phyloP scores from a whole-genome alignment of 257 asterid species.

The Misopates orontium region DNA sequence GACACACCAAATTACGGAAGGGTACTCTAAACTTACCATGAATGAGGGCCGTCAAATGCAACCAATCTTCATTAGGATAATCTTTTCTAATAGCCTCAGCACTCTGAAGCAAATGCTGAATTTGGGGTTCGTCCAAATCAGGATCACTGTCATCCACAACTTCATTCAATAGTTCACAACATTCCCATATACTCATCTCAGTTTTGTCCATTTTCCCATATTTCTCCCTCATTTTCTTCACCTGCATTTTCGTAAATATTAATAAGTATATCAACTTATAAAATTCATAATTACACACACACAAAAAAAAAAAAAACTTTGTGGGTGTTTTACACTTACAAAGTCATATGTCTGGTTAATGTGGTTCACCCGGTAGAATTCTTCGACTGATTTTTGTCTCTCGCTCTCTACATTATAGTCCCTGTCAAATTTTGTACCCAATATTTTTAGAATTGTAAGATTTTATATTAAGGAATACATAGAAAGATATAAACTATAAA shows the following conservation, averaged over 20 bases:
- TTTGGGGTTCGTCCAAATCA: slow-evolving; percentile 56
- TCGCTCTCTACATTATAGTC: slow-evolving; percentile 60
- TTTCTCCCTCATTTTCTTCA: slow-evolving; percentile 41
- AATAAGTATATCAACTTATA: neutral
- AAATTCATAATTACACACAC: too few species aligned
- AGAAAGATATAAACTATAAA: too few species aligned
- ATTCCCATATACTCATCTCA: slow-evolving; percentile 58
- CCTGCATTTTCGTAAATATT: slow-evolving; percentile 32
- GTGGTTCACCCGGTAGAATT: slow-evolving; percentile 65
- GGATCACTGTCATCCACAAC: slow-evolving; percentile 57
- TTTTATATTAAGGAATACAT: too few species aligned
- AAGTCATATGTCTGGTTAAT: slow-evolving; percentile 62
- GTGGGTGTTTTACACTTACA: slow-evolving; percentile 34
- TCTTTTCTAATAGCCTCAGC: slow-evolving; percentile 57
- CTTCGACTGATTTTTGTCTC: slow-evolving; percentile 71
- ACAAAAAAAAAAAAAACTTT: too few species aligned
- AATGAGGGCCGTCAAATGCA: slow-evolving; percentile 54
- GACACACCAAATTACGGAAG: too few species aligned
- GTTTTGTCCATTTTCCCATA: slow-evolving; percentile 36
- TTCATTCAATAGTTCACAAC: slow-evolving; percentile 48
- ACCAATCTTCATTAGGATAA: slow-evolving; percentile 53
- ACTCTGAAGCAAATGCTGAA: slow-evolving; percentile 49
- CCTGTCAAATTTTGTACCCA: slow-evolving; percentile 35
- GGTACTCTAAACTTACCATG: slow-evolving; percentile 37
- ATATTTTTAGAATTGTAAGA: neutral